These are phyloP conservation scores for Neobulgaria alba DNA, from an alignment of 2,329 filamentous ascomycete species.

Conservation along the genomic window DNA sequence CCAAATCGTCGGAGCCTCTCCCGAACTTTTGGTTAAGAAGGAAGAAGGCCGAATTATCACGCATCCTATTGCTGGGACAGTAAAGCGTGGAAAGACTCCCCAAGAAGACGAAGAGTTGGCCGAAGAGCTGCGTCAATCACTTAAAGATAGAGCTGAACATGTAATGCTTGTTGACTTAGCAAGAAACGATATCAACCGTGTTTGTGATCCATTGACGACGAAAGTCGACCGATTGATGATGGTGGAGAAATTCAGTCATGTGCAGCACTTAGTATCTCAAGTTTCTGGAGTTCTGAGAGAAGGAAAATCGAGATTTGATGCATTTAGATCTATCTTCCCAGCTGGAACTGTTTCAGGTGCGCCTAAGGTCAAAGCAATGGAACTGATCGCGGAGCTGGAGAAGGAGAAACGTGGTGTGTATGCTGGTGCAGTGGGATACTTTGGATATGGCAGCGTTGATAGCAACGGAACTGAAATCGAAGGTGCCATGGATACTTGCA, in stretches of 20 bases:
- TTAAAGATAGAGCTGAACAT: conserved; percentile 91
- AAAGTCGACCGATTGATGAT: conserved; percentile 92
- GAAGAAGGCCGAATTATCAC: conserved; percentile 84
- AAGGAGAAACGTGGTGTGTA: conserved; percentile 91
- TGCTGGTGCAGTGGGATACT: conserved; percentile 93
- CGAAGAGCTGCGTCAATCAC: conserved; percentile 63
- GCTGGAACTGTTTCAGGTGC: conserved; percentile 93
- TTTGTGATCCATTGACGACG: conserved; percentile 84
- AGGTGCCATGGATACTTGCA: conserved; percentile 85
- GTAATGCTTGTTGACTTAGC: conserved; percentile 97
- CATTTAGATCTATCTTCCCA: conserved; percentile 93
- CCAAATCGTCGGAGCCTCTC: conserved; percentile 90
- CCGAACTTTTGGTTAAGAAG: conserved; percentile 88
- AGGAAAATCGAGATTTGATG: conserved; percentile 85
- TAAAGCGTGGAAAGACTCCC: conserved; percentile 71
- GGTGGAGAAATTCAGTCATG: conserved; percentile 89
- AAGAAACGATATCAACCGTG: conserved; percentile 91
- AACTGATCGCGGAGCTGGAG: conserved; percentile 91
- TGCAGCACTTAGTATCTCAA: conserved; percentile 94
- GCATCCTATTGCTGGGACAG: conserved; percentile 93
- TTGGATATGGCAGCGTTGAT: conserved; percentile 73
- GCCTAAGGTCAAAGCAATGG: conserved; percentile 94
- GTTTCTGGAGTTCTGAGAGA: conserved; percentile 82
- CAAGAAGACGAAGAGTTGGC: conserved; percentile 78
- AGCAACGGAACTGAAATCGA: conserved; percentile 54